Percentiles rank a stretch among this genome's conserved stretches.
These are phyloP conservation scores for Suillus ampliporus DNA, from an alignment of 768 basidiomycete species.

Conservation along the genomic window DNA sequence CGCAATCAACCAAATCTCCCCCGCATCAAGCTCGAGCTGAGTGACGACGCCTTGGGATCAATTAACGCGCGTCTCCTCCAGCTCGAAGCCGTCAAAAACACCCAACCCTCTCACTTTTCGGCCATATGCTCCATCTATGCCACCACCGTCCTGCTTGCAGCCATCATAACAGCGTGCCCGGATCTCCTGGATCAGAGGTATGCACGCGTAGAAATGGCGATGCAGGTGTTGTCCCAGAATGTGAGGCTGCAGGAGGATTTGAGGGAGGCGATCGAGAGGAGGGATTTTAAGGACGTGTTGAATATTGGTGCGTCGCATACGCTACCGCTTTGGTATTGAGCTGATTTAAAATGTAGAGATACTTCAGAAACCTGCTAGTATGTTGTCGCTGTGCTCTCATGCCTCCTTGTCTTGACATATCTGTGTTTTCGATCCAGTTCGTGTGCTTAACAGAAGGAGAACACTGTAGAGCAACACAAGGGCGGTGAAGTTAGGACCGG, in stretches of 20 bases:
- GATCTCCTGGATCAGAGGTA: constrained; percentile 6
- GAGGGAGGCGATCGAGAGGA: constrained; percentile 3
- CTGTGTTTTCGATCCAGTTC: neutral
- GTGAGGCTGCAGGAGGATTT: constrained; percentile 2
- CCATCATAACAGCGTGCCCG: constrained; percentile 3
- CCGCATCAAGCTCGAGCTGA: neutral
- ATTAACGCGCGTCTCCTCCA: neutral
- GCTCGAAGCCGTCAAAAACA: constrained; percentile 6
- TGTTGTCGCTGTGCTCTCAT: neutral
- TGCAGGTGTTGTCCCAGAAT: neutral
- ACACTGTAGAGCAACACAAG: neutral
- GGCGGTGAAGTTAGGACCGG: neutral
- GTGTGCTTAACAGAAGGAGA: constrained; percentile 3
- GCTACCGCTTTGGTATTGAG: neutral
- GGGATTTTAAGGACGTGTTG: constrained; percentile 1
- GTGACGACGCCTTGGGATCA: neutral
- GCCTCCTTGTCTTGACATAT: neutral
- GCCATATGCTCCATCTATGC: constrained; percentile 4
- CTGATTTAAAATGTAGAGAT: neutral
- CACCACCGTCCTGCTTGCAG: constrained; percentile 4
- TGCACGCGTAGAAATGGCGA: constrained; percentile 1
- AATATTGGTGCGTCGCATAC: neutral
- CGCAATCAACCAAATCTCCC: neutral
- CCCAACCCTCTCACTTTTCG: neutral
- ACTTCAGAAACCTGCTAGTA: neutral